These are phyloP conservation scores for Penicillium fimorum DNA, from an alignment of 495 filamentous ascomycete species.

Conservation along the genomic window DNA sequence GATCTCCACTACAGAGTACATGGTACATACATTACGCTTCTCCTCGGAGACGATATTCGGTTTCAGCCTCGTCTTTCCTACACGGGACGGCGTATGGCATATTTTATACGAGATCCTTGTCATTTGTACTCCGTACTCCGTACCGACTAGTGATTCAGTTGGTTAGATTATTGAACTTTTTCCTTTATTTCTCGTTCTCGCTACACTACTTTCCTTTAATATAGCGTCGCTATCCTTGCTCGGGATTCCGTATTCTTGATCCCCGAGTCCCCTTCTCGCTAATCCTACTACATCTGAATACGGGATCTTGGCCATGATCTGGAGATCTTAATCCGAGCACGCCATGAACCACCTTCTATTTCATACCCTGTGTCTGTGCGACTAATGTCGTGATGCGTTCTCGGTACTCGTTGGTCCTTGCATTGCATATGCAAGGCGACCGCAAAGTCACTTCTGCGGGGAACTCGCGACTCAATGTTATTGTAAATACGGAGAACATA, in stretches of 20 bases:
- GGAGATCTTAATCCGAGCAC: conserved; percentile 1
- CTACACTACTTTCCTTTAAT: conserved; percentile 7
- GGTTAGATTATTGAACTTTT: not conserved
- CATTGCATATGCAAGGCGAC: conserved; percentile 4
- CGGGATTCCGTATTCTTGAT: not conserved
- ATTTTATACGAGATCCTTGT: not conserved
- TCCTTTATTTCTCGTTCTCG: not conserved
- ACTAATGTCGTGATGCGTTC: not conserved
- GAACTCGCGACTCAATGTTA: not conserved
- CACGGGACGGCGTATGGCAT: not conserved
- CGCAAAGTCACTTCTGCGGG: conserved; percentile 1
- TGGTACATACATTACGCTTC: not conserved
- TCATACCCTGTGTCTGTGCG: not conserved
- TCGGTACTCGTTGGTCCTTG: not conserved
- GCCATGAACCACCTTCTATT: not conserved
- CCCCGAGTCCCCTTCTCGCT: conserved; percentile 1
- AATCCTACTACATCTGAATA: not conserved
- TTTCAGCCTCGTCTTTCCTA: conserved; percentile 8
- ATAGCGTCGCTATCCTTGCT: not conserved
- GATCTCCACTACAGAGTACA: not conserved
- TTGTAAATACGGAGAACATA: not conserved
- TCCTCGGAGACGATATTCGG: not conserved
- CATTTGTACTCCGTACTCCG: not conserved
- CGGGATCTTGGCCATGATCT: not conserved
- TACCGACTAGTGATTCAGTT: not conserved